phyloP scores from a whole-genome alignment of 495 filamentous ascomycete species.

The Chlorociboria aeruginascens region DNA sequence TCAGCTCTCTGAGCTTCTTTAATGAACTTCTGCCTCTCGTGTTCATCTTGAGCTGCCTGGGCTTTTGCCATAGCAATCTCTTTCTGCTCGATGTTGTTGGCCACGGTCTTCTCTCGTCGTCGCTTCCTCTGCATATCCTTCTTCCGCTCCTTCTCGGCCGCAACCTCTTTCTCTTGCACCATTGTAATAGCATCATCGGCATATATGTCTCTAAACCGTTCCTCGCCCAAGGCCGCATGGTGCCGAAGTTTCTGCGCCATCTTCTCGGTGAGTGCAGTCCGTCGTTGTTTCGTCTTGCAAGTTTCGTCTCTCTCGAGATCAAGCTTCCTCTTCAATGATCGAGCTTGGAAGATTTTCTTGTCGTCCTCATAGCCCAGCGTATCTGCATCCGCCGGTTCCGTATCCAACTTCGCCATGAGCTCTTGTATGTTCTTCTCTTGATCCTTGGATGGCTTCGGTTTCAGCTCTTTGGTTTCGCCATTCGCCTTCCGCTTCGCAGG shows the following conservation, averaged over 20 bases:
- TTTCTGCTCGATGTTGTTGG: constrained; percentile 74
- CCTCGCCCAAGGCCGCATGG: constrained; percentile 37
- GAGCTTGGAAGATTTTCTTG: constrained; percentile 37
- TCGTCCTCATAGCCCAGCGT: constrained; percentile 49
- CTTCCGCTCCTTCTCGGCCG: constrained; percentile 96
- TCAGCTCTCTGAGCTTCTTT: constrained; percentile 74
- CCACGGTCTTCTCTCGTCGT: constrained; percentile 90
- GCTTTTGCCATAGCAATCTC: constrained; percentile 68
- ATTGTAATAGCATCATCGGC: constrained; percentile 62
- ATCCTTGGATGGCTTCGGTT: constrained; percentile 42
- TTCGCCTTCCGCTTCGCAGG: constrained; percentile 39
- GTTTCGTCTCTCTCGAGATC: constrained; percentile 46
- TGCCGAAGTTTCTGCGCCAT: constrained; percentile 26
- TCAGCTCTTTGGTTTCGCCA: constrained; percentile 23
- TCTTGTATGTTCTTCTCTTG: constrained; percentile 57
- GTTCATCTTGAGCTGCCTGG: constrained; percentile 59
- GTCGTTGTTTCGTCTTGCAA: constrained; percentile 43
- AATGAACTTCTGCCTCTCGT: constrained; percentile 63
- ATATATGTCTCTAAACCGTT: constrained; percentile 34
- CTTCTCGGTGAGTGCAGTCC: constrained; percentile 23
- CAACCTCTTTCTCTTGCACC: constrained; percentile 79
- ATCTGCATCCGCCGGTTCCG: constrained; percentile 56
- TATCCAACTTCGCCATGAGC: constrained; percentile 55
- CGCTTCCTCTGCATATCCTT: constrained; percentile 99
- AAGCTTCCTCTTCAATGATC: constrained; percentile 46